Evolutionary conservation across 176 grass and related monocot genomes (phyloP).

Genomic region (Zoysia pacifica): DNA sequence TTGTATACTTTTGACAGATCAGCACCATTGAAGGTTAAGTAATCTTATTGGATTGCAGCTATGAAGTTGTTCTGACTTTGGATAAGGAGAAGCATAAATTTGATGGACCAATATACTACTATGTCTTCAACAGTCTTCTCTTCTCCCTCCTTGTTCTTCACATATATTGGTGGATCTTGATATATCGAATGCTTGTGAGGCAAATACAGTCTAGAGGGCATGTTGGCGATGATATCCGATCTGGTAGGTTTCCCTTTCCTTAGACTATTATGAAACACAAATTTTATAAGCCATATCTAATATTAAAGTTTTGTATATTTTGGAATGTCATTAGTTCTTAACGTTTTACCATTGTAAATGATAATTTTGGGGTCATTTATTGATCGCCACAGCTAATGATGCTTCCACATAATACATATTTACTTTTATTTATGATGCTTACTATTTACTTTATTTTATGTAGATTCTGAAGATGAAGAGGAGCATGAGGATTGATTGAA

Average conservation of each 20-base stretch:
- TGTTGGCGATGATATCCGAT: conserved; percentile 83
- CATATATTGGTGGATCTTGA: conserved; percentile 83
- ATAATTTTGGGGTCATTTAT: conserved; percentile 18
- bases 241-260: conserved; percentile 58
- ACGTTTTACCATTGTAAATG: conserved; percentile 7
- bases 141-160: conserved; percentile 80
- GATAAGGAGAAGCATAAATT: conserved; percentile 81
- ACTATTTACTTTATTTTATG: conserved; percentile 35
- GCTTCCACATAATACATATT: conserved; percentile 21
- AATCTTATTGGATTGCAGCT: conserved; percentile 50
- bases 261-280: neutral
- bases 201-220: conserved; percentile 68
- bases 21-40: conserved; percentile 33
- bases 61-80: conserved; percentile 68
- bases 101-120: conserved; percentile 84
- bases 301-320: conserved; percentile 29
- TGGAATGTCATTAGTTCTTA: conserved; percentile 12
- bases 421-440: conserved; percentile 27
- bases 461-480: conserved; percentile 85
- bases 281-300: neutral
- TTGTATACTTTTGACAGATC: conserved; percentile 9
- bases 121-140: conserved; percentile 83
- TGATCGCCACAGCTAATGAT: neutral
- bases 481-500: conserved; percentile 72
- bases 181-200: conserved; percentile 66